phyloP scores from a whole-genome alignment of 2,329 filamentous ascomycete genomes.

The Aureobasidium uvarum region DNA sequence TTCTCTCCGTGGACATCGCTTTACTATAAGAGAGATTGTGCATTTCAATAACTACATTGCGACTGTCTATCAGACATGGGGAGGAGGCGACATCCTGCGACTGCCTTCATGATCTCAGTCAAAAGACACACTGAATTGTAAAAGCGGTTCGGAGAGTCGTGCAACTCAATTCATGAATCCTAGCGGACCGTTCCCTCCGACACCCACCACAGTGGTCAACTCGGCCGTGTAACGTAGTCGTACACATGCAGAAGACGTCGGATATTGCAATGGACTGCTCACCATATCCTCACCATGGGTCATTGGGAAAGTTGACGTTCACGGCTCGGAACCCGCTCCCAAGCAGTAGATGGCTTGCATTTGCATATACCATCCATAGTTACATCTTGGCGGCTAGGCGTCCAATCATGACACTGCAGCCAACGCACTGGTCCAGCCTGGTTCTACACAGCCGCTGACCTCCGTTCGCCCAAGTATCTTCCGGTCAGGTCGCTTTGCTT shows the following conservation, averaged over 20 bases:
- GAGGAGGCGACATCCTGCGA: neutral
- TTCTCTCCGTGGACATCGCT: too few species aligned
- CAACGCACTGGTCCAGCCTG: neutral
- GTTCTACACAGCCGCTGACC: constrained; percentile 1
- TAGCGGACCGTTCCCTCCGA: neutral
- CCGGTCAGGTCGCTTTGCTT: neutral
- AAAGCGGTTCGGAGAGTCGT: neutral
- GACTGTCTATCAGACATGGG: too few species aligned
- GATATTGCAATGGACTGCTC: neutral
- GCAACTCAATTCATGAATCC: too few species aligned
- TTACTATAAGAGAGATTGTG: too few species aligned
- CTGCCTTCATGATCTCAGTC: neutral
- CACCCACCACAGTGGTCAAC: neutral
- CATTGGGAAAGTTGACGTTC: too few species aligned
- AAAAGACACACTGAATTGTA: neutral
- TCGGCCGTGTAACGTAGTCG: neutral
- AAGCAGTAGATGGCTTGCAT: neutral
- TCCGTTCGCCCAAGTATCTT: neutral
- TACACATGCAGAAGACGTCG: neutral
- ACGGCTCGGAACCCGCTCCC: neutral
- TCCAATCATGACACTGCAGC: constrained; percentile 10
- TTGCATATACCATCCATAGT: neutral
- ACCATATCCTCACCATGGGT: too few species aligned
- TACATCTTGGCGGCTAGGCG: constrained; percentile 10
- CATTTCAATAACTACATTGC: too few species aligned